Evolutionary conservation across 371 early-diverging fungal species (phyloP).

Genomic region (Umbelopsis sp.): DNA sequence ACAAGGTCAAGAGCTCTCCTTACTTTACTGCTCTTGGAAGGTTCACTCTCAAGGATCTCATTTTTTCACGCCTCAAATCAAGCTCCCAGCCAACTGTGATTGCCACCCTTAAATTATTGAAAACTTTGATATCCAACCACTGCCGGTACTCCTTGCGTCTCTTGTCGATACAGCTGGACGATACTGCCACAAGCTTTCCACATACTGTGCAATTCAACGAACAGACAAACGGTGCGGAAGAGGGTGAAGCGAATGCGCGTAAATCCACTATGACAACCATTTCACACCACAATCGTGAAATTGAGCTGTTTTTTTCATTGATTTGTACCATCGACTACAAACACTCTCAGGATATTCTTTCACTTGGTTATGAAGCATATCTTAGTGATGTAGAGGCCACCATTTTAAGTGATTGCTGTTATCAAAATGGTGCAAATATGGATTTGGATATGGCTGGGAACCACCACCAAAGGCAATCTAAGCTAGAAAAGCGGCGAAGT

Average conservation of each 20-base stretch:
- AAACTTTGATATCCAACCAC: conserved; percentile 75
- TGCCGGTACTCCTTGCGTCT: conserved; percentile 75
- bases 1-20: conserved; percentile 31
- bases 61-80: conserved; percentile 75
- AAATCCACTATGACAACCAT: conserved; percentile 41
- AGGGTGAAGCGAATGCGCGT: not conserved
- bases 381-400: conserved; percentile 74
- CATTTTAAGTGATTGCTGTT: conserved; percentile 67
- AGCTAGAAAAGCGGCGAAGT: conserved; percentile 55
- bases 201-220: not conserved
- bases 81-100: conserved; percentile 78
- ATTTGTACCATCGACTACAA: conserved; percentile 60
- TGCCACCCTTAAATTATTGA: conserved; percentile 81
- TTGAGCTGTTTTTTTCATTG: conserved; percentile 73
- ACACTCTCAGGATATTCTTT: conserved; percentile 56
- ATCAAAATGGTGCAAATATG: conserved; percentile 46
- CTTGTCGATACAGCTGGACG: conserved; percentile 67
- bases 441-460: conserved; percentile 26
- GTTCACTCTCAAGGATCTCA: conserved; percentile 78
- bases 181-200: conserved; percentile 44
- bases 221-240: conserved; percentile 20
- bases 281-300: conserved; percentile 68
- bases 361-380: conserved; percentile 78
- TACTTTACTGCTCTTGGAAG: conserved; percentile 58
- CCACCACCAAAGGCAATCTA: conserved; percentile 27